These are phyloP conservation scores for Neurospora sp. DNA, from an alignment of 495 filamentous ascomycete genomes.

Conservation along the genomic window DNA sequence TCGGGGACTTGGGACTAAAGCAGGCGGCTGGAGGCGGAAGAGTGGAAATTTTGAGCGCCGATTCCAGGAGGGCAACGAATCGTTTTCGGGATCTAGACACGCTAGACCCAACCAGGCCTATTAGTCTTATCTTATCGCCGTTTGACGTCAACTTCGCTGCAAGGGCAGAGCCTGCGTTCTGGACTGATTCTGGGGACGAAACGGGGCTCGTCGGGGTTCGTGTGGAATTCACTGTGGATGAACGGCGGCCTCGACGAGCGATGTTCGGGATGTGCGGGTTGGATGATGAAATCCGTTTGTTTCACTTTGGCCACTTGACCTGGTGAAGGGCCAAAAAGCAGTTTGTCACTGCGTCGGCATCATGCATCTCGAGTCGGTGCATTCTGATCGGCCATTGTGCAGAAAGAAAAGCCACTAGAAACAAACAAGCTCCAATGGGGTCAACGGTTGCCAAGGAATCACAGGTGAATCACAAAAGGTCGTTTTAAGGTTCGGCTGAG, in stretches of 20 bases:
- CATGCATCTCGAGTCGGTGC: not conserved
- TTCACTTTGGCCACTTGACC: not conserved
- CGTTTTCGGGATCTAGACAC: not conserved
- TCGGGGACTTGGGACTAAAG: not conserved
- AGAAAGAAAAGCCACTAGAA: not conserved
- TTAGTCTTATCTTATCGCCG: not conserved
- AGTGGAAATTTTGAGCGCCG: not conserved
- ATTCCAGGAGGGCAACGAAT: not conserved
- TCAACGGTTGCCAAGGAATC: not conserved
- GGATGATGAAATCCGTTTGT: not conserved
- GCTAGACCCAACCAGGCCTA: not conserved
- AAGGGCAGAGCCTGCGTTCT: not conserved
- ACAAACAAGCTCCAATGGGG: not conserved
- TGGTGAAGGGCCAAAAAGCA: not conserved
- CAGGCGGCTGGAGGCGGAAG: not conserved
- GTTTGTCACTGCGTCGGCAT: not conserved
- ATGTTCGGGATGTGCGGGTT: not conserved
- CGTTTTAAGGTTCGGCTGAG: not conserved
- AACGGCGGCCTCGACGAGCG: not conserved
- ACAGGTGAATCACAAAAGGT: not conserved
- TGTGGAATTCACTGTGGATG: not conserved
- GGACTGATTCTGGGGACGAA: not conserved
- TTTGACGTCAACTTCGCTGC: not conserved
- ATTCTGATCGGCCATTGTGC: not conserved
- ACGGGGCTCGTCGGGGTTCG: not conserved